Conservation (phyloP, 2,329 filamentous ascomycete genomes). For the Fusarium buxicola region DNA sequence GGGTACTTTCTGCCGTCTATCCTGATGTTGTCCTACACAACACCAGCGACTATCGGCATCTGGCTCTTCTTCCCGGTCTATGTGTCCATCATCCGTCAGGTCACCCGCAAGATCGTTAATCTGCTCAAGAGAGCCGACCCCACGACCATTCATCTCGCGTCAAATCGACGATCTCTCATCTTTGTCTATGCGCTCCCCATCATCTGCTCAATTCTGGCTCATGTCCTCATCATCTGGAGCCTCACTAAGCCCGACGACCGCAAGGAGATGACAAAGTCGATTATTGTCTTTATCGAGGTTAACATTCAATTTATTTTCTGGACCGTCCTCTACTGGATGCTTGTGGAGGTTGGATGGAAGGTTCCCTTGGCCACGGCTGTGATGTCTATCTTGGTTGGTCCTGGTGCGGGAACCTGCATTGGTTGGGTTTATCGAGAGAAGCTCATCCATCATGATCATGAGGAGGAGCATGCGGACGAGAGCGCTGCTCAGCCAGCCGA, state of each 20-base stretch:
- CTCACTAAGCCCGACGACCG: slow-evolving; percentile 57
- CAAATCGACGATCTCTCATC: slow-evolving; percentile 51
- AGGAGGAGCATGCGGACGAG: slow-evolving; percentile 23
- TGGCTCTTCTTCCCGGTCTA: slow-evolving; percentile 66
- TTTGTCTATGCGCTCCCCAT: slow-evolving; percentile 61
- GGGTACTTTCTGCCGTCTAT: slow-evolving; percentile 61
- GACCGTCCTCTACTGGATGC: slow-evolving; percentile 65
- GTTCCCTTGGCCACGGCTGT: slow-evolving; percentile 50
- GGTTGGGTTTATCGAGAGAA: slow-evolving; percentile 56
- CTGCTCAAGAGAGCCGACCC: slow-evolving; percentile 45
- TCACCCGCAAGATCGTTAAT: slow-evolving; percentile 47
- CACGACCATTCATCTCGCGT: slow-evolving; percentile 57
- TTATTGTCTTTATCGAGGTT: slow-evolving; percentile 59
- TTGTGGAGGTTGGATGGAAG: slow-evolving; percentile 62
- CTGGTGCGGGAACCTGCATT: slow-evolving; percentile 53
- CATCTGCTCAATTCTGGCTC: slow-evolving; percentile 56
- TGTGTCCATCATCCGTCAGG: slow-evolving; percentile 58
- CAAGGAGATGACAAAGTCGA: slow-evolving; percentile 62
- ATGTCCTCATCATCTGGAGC: slow-evolving; percentile 57
- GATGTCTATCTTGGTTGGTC: slow-evolving; percentile 50
- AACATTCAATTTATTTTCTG: slow-evolving; percentile 58
- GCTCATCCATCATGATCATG: slow-evolving; percentile 45
- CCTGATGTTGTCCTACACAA: slow-evolving; percentile 58
- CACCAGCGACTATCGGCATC: slow-evolving; percentile 53
- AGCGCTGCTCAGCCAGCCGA: slow-evolving; percentile 31